Conservation (phyloP, 768 basidiomycete genomes). For the Cyclocybe cylindracea region DNA sequence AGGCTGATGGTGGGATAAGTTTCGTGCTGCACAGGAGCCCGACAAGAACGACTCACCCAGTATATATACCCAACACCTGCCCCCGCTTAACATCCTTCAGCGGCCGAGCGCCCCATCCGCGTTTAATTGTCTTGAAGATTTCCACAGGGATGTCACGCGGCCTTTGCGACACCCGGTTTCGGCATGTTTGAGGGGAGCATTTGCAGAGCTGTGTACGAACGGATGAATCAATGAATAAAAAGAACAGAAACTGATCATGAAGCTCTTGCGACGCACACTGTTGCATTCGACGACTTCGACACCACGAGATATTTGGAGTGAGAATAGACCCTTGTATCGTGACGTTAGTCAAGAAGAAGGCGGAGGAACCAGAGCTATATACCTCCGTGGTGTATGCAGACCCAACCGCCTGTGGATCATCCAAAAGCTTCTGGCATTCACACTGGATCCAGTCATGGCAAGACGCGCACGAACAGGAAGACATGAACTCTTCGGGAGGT, state of each 20-base stretch:
- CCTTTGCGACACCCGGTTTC: constrained; percentile 62
- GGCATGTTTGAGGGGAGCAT: constrained; percentile 43
- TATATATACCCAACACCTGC: constrained; percentile 67
- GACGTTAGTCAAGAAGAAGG: neutral
- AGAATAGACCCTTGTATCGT: constrained; percentile 47
- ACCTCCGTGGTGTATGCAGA: constrained; percentile 49
- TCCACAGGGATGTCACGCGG: constrained; percentile 60
- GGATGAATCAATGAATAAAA: neutral
- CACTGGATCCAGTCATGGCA: constrained; percentile 39
- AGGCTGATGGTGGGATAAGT: constrained; percentile 27
- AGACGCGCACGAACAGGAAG: constrained; percentile 43
- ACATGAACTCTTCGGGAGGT: constrained; percentile 31
- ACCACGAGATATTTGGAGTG: constrained; percentile 41
- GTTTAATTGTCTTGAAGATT: constrained; percentile 60
- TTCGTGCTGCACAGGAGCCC: constrained; percentile 1
- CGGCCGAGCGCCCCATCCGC: constrained; percentile 71
- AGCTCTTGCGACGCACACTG: constrained; percentile 34
- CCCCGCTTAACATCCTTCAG: constrained; percentile 42
- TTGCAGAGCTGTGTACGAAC: constrained; percentile 37
- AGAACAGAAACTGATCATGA: neutral
- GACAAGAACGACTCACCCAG: constrained; percentile 49
- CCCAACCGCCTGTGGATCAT: constrained; percentile 27
- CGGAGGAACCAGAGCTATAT: constrained; percentile 4
- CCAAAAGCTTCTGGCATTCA: constrained; percentile 49
- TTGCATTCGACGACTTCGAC: constrained; percentile 69